A percentile compares a stretch with the other conserved stretches of the same genome.
These are phyloP conservation scores for Dalbergia cultrata DNA, from an alignment of 306 rosid genomes.

Conservation along the genomic window DNA sequence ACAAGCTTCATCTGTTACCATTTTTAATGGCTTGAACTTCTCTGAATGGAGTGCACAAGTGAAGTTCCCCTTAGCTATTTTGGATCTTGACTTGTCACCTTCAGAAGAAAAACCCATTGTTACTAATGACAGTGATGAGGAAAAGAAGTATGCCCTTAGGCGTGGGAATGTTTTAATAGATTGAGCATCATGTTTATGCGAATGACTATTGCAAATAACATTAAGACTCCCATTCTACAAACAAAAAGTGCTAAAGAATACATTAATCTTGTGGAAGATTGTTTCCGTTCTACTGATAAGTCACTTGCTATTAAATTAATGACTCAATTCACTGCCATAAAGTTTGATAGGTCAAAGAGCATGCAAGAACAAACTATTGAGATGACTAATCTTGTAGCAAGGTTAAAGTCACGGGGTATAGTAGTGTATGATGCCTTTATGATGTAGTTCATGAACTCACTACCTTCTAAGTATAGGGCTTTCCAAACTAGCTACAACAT, in stretches of 20 bases:
- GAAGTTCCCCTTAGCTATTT: neutral
- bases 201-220: neutral
- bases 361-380: neutral
- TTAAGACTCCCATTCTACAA: neutral
- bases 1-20: no score
- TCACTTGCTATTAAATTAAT: neutral
- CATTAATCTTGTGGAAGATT: neutral
- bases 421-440: neutral
- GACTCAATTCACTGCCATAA: neutral
- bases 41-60: neutral
- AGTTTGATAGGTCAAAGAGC: neutral
- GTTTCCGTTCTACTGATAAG: neutral
- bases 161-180: no score
- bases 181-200: neutral
- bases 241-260: slow-evolving; percentile 2
- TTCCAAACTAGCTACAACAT: no score
- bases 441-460: neutral
- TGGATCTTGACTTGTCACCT: neutral
- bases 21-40: no score
- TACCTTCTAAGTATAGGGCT: no score
- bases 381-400: neutral
- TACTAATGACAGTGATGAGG: no score
- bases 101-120: neutral
- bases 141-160: no score
- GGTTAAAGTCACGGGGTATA: neutral